Percentiles rank a stretch among this genome's conserved stretches.
Conservation (phyloP, 257 asterid species). For the Solanum arcanum region DNA sequence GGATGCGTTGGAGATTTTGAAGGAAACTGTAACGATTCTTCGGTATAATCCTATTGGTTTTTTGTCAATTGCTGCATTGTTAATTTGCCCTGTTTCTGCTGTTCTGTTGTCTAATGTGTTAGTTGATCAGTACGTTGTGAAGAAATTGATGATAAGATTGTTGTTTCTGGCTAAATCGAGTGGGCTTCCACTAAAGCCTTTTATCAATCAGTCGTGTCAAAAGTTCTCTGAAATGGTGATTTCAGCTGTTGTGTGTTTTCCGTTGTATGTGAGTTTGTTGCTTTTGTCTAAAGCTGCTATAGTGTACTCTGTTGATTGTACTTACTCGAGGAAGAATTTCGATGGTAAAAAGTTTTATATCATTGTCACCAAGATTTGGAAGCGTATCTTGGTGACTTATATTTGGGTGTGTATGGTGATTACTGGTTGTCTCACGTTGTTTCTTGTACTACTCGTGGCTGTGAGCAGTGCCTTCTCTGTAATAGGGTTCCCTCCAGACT, state of each 20-base stretch:
- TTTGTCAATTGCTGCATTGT: conserved; percentile 45
- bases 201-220: conserved; percentile 61
- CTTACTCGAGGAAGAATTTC: conserved; percentile 59
- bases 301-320: conserved; percentile 80
- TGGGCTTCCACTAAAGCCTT: conserved; percentile 68
- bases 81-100: conserved; percentile 79
- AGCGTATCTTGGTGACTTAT: conserved; percentile 53
- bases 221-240: conserved; percentile 57
- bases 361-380: conserved; percentile 62
- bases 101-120: conserved; percentile 58
- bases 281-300: conserved; percentile 80
- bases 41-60: conserved; percentile 58
- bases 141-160: conserved; percentile 34
- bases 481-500: conserved; percentile 67
- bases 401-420: conserved; percentile 58
- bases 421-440: conserved; percentile 44
- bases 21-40: conserved; percentile 76
- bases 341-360: conserved; percentile 40
- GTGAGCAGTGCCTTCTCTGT: conserved; percentile 46
- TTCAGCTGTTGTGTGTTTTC: conserved; percentile 59
- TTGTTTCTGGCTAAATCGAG: conserved; percentile 59
- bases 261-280: conserved; percentile 45
- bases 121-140: conserved; percentile 53
- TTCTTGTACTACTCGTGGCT: conserved; percentile 41
- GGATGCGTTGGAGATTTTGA: conserved; percentile 70